A percentile compares a stretch with the other conserved stretches of the same genome.
Conservation (phyloP, 805 yeast genomes). For the Candida qinlingensis region DNA sequence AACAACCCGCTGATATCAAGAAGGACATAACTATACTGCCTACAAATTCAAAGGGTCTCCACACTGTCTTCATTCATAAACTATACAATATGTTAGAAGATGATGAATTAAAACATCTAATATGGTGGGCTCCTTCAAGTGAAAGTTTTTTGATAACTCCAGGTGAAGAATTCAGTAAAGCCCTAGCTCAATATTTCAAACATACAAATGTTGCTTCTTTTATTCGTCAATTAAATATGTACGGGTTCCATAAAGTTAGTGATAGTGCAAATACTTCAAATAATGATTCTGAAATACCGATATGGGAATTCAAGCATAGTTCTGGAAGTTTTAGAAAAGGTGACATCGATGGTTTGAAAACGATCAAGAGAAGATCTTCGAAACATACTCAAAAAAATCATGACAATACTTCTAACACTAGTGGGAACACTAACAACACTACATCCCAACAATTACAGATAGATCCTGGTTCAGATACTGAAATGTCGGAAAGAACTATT, state of each 20-base stretch:
- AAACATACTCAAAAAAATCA: conserved; percentile 23
- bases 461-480: conserved; percentile 15
- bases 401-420: conserved; percentile 5
- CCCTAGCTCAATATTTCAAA: conserved; percentile 59
- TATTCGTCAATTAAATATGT: conserved; percentile 76
- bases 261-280: conserved; percentile 14
- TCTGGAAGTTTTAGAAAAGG: conserved; percentile 77
- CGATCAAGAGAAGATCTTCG: conserved; percentile 74
- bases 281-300: conserved; percentile 18
- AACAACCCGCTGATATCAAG: neutral
- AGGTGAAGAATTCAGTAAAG: conserved; percentile 80
- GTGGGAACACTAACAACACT: too few relatives aligned
- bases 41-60: conserved; percentile 25
- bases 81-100: conserved; percentile 90
- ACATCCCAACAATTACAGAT: neutral
- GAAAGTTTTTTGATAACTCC: conserved; percentile 80
- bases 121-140: conserved; percentile 75
- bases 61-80: conserved; percentile 78
- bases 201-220: conserved; percentile 78
- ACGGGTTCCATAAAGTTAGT: conserved; percentile 71
- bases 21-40: conserved; percentile 16
- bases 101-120: conserved; percentile 59
- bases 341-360: conserved; percentile 64
- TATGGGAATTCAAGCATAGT: conserved; percentile 89
- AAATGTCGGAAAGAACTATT: conserved; percentile 18